A percentile compares a stretch with the other conserved stretches of the same genome.
Conservation (phyloP, 2,329 filamentous ascomycete genomes). For the Aspergillus ibericus region DNA sequence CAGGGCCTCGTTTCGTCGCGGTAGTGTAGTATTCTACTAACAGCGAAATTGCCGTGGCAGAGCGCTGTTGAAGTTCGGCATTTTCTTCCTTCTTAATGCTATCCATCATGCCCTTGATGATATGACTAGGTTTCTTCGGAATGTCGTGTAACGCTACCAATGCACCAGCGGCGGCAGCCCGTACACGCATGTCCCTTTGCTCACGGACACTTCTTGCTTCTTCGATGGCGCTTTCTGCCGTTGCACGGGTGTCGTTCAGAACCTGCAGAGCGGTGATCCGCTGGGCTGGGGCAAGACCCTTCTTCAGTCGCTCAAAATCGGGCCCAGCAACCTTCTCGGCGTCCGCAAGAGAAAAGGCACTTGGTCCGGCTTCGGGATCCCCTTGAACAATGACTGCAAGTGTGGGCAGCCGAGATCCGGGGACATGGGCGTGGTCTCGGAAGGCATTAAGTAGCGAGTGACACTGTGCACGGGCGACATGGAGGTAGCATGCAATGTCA, state of each 20-base stretch:
- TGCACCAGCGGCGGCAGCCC: conserved; percentile 81
- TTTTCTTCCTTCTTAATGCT: conserved; percentile 96
- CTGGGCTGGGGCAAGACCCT: conserved; percentile 82
- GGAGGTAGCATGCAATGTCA: conserved; percentile 85
- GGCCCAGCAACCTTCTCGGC: conserved; percentile 83
- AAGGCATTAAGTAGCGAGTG: conserved; percentile 88
- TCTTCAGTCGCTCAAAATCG: conserved; percentile 87
- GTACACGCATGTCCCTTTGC: conserved; percentile 79
- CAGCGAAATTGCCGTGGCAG: conserved; percentile 77
- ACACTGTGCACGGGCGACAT: conserved; percentile 87
- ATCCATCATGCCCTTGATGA: conserved; percentile 98
- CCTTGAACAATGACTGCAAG: conserved; percentile 92
- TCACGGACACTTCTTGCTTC: conserved; percentile 79
- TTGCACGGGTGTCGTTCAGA: conserved; percentile 72
- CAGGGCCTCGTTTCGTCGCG: conserved; percentile 76
- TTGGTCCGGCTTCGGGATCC: conserved; percentile 85
- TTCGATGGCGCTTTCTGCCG: conserved; percentile 69
- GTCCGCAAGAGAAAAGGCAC: conserved; percentile 82
- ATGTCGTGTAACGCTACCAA: conserved; percentile 82
- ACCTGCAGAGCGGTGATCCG: conserved; percentile 79
- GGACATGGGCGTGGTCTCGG: conserved; percentile 82
- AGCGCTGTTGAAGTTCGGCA: conserved; percentile 79
- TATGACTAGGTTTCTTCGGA: conserved; percentile 87
- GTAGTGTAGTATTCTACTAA: conserved; percentile 85
- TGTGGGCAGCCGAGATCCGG: conserved; percentile 70